phyloP scores from a whole-genome alignment of 768 basidiomycete species.

The Exsudoporus frostii region DNA sequence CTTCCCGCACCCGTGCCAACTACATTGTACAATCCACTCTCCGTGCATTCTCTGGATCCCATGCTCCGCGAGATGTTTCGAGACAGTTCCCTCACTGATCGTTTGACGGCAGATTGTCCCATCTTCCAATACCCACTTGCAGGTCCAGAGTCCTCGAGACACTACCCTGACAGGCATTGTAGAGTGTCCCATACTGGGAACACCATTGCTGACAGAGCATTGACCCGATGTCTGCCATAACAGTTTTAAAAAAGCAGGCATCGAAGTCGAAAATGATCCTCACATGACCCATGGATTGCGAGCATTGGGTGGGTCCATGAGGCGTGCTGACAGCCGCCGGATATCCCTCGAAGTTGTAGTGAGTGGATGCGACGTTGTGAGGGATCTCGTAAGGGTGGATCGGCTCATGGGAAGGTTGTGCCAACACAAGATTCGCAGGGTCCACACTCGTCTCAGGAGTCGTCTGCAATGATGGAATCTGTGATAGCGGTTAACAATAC shows the following conservation, averaged over 20 bases:
- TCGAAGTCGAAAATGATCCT: background rate
- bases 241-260: background rate
- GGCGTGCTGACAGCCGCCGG: background rate
- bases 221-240: background rate
- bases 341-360: background rate
- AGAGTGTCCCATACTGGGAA: too few species aligned
- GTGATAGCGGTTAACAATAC: background rate
- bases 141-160: background rate
- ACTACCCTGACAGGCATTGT: background rate
- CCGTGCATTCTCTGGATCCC: slow-evolving; percentile 6
- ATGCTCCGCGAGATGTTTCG: slow-evolving; percentile 13
- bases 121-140: background rate
- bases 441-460: too few species aligned
- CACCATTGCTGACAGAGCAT: background rate
- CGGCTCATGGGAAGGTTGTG: background rate
- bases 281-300: slow-evolving; percentile 1
- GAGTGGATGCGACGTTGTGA: too few species aligned
- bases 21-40: background rate
- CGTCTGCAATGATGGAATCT: background rate
- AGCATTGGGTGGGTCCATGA: background rate
- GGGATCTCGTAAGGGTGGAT: background rate
- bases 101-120: background rate
- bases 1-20: slow-evolving; percentile 4
- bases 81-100: background rate
- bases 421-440: background rate